Conservation (phyloP, 1,284 basidiomycete species). For the Ustilago curta region DNA sequence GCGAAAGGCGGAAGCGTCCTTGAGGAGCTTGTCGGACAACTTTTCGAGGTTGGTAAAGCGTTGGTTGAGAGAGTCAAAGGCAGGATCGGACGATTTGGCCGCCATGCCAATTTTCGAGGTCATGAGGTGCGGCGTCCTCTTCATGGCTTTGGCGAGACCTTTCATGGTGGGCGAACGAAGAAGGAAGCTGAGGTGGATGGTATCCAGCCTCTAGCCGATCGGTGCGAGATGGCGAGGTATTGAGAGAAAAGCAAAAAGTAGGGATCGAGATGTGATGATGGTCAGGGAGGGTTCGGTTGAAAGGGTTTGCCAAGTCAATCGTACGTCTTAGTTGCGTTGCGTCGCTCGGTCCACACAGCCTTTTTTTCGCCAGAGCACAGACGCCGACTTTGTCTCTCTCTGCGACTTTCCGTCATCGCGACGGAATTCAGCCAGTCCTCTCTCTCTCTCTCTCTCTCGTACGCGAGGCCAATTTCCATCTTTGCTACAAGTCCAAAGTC, state of each 20-base stretch:
- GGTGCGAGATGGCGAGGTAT: not conserved
- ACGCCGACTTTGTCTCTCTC: not conserved
- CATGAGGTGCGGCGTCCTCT: constrained; percentile 67
- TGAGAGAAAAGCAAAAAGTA: not conserved
- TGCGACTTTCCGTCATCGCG: constrained; percentile 43
- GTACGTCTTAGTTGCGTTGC: no score
- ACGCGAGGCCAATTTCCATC: constrained; percentile 7
- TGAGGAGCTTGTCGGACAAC: constrained; percentile 87
- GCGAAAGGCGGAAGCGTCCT: constrained; percentile 88
- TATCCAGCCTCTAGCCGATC: constrained; percentile 1
- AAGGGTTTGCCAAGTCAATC: no score
- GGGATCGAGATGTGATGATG: not conserved
- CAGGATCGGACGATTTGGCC: constrained; percentile 63
- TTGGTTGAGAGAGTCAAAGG: constrained; percentile 65
- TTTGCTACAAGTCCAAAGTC: not conserved
- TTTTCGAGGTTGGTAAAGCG: constrained; percentile 82
- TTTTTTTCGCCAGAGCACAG: constrained; percentile 3
- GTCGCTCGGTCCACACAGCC: no score
- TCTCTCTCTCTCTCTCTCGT: constrained; percentile 23
- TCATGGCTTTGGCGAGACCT: constrained; percentile 61
- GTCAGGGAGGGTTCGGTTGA: not conserved
- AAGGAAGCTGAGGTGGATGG: not conserved
- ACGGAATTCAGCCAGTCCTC: not conserved
- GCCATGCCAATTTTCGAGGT: constrained; percentile 65
- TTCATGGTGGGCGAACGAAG: constrained; percentile 49